phyloP scores from a whole-genome alignment of 768 basidiomycete species.

The Amanita molliuscula region DNA sequence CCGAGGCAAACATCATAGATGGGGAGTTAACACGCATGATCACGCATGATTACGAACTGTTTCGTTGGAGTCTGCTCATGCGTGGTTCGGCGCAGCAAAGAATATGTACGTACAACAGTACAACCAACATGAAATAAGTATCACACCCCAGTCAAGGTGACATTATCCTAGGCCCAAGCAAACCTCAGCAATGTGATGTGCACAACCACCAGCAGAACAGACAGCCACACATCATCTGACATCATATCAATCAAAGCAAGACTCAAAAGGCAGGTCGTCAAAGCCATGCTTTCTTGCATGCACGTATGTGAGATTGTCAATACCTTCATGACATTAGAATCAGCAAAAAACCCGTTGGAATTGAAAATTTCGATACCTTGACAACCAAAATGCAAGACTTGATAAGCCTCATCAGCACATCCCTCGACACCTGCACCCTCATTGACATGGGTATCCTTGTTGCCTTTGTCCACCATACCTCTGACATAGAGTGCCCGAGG shows the following conservation, averaged over 20 bases:
- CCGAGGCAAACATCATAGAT: too few species aligned
- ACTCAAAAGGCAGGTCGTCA: not conserved
- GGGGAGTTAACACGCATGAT: too few species aligned
- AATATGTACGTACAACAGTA: too few species aligned
- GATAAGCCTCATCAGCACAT: constrained; percentile 11
- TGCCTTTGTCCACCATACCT: constrained; percentile 5
- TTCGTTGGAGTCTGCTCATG: too few species aligned
- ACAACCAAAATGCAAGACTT: constrained; percentile 19
- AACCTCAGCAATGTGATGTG: not conserved
- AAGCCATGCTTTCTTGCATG: not conserved
- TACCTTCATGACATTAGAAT: not conserved
- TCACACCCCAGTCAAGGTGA: too few species aligned
- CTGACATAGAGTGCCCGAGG: not conserved
- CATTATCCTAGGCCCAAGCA: not conserved
- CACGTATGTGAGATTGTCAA: not conserved
- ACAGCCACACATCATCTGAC: constrained; percentile 6
- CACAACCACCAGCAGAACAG: not conserved
- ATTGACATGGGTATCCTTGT: not conserved
- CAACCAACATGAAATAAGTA: too few species aligned
- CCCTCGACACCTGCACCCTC: not conserved
- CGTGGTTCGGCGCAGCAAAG: too few species aligned
- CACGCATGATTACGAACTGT: too few species aligned
- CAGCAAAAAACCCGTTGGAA: too few species aligned
- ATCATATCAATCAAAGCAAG: constrained; percentile 3
- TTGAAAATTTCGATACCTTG: constrained; percentile 14